Evolutionary conservation across 495 filamentous ascomycete species (phyloP).

Genomic region (Achaetomiella virescens): DNA sequence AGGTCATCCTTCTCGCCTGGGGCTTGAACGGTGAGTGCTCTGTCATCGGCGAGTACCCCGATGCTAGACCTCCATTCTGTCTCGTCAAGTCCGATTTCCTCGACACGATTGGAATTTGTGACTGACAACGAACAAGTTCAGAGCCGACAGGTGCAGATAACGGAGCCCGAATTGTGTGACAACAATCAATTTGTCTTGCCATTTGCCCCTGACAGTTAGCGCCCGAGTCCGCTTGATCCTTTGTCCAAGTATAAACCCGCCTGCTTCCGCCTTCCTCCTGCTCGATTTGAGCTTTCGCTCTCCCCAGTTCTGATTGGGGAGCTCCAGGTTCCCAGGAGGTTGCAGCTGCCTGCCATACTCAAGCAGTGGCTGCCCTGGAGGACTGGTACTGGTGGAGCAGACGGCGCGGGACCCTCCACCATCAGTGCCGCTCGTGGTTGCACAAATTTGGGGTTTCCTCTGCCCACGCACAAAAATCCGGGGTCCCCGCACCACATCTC

Average conservation of each 20-base stretch:
- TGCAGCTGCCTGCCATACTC: constrained; percentile 10
- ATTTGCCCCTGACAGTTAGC: no score
- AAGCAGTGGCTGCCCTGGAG: constrained; percentile 8
- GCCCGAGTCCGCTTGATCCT: no score
- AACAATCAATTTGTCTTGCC: no score
- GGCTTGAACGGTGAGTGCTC: no score
- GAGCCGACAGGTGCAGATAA: no score
- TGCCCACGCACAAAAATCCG: constrained; percentile 1
- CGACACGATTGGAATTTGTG: no score
- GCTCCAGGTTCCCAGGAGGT: constrained; percentile 18
- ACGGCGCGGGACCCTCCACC: constrained; percentile 20
- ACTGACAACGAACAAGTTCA: no score
- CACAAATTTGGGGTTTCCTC: constrained; percentile 10
- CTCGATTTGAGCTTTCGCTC: constrained; percentile 16
- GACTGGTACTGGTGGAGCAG: constrained; percentile 16
- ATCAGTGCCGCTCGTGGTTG: constrained; percentile 18
- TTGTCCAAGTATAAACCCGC: constrained; percentile 6
- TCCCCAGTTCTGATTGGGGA: constrained; percentile 25
- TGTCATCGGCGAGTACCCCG: no score
- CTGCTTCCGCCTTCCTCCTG: background rate
- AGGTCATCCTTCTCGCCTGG: no score
- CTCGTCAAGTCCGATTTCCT: no score
- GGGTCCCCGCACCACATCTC: background rate
- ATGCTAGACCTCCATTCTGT: no score
- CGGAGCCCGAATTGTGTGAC: no score